Conservation (phyloP, 768 basidiomycete species). For the Kondoa subrosea region DNA sequence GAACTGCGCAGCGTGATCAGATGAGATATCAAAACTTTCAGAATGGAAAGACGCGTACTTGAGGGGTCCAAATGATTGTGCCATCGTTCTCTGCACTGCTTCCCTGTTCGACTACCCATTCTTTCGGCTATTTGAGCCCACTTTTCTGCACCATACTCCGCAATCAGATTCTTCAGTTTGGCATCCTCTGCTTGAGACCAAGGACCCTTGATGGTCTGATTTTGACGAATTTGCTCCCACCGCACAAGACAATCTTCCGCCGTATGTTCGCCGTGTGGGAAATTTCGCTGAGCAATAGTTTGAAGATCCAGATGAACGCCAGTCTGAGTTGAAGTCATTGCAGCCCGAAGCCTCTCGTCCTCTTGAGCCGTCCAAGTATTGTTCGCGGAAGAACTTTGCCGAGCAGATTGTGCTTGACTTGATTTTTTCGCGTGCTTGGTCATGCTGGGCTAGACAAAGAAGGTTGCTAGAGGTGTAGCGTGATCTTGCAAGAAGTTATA, state of each 20-base stretch:
- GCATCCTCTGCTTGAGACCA: conserved; percentile 24
- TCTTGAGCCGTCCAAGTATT: conserved; percentile 14
- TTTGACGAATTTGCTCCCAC: conserved; percentile 20
- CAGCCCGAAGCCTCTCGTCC: conserved; percentile 13
- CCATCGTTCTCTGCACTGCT: conserved; percentile 29
- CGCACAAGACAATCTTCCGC: conserved; percentile 19
- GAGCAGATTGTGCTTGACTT: no score
- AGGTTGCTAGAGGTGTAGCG: no score
- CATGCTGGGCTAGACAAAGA: no score
- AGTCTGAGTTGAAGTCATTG: conserved; percentile 4
- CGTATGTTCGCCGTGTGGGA: conserved; percentile 20
- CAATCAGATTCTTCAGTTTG: conserved; percentile 17
- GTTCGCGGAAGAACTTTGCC: no score
- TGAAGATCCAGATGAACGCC: neutral
- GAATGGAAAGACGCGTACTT: conserved; percentile 16
- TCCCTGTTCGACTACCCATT: conserved; percentile 23
- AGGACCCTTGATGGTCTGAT: conserved; percentile 21
- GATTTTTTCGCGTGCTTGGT: no score
- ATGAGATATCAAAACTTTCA: neutral
- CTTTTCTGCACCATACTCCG: conserved; percentile 24
- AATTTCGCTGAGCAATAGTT: conserved; percentile 15
- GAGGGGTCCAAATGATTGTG: conserved; percentile 28
- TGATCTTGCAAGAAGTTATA: no score
- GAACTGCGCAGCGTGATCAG: conserved; percentile 18
- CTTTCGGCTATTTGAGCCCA: conserved; percentile 26